Conservation (phyloP, 1,284 basidiomycete genomes). For the Boletellus sp. region DNA sequence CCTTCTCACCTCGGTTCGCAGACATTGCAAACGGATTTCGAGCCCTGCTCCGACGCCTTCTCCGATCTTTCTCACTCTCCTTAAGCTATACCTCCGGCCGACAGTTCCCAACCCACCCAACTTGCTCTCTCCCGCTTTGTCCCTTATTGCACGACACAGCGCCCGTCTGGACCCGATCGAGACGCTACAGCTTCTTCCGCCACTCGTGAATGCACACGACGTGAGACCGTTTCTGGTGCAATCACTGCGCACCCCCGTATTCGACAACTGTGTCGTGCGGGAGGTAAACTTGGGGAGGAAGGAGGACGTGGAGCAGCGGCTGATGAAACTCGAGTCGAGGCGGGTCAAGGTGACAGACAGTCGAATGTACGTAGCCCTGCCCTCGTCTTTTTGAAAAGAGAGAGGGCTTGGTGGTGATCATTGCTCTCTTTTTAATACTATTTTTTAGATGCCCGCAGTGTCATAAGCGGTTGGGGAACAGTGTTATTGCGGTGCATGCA, state of each 20-base stretch:
- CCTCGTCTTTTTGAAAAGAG: background rate
- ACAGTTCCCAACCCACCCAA: conserved; percentile 44
- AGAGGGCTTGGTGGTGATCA: background rate
- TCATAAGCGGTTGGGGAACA: conserved; percentile 90
- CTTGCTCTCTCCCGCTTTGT: conserved; percentile 76
- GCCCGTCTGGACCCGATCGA: conserved; percentile 77
- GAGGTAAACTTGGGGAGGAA: conserved; percentile 67
- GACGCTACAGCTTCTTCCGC: conserved; percentile 83
- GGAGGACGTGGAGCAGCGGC: conserved; percentile 66
- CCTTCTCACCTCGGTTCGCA: conserved; percentile 31
- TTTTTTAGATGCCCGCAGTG: conserved; percentile 84
- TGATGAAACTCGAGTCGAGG: conserved; percentile 76
- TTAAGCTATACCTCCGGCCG: conserved; percentile 86
- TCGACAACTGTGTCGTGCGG: conserved; percentile 67
- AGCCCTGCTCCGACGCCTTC: conserved; percentile 53
- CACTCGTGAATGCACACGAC: conserved; percentile 78
- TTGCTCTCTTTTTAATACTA: background rate
- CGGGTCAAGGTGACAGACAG: conserved; percentile 90
- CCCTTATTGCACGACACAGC: conserved; percentile 81
- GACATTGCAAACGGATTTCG: conserved; percentile 85
- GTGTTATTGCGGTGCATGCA: conserved; percentile 91
- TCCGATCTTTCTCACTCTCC: conserved; percentile 78
- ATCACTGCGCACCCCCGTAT: conserved; percentile 64
- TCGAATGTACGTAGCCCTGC: conserved; percentile 64
- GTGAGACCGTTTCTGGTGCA: conserved; percentile 78